phyloP scores from a whole-genome alignment of 1,284 basidiomycete species.

The Mycosarcoma maydis region DNA sequence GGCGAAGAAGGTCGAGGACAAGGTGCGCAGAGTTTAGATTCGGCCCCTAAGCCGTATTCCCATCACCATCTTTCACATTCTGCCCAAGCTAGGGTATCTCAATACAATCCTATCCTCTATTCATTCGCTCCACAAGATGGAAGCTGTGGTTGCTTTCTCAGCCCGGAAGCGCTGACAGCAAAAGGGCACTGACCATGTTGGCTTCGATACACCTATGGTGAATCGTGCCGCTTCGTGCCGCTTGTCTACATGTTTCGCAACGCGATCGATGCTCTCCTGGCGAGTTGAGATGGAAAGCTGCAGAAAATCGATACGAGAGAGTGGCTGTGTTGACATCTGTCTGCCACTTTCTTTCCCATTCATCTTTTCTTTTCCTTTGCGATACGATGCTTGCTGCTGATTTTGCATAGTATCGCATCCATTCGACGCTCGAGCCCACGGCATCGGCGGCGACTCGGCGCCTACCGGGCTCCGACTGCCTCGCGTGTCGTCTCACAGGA shows the following conservation, averaged over 20 bases:
- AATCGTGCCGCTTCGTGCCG: too few species aligned
- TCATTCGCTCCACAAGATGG: background rate
- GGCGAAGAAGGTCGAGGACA: conserved; percentile 48
- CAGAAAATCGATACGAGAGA: conserved; percentile 6
- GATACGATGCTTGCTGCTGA: too few species aligned
- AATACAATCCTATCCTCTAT: background rate
- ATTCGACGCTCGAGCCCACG: conserved; percentile 27
- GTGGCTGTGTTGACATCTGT: conserved; percentile 28
- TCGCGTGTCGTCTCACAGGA: conserved; percentile 60
- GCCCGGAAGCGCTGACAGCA: background rate
- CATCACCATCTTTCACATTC: background rate
- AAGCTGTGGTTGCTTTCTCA: background rate
- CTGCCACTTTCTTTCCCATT: background rate
- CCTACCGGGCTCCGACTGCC: conserved; percentile 48
- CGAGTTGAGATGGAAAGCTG: background rate
- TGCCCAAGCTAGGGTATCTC: background rate
- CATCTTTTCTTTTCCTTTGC: conserved; percentile 3
- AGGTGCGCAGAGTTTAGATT: conserved; percentile 61
- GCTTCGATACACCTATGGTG: too few species aligned
- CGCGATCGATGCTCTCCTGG: too few species aligned
- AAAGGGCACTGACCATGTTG: too few species aligned
- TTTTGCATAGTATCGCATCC: conserved; percentile 24
- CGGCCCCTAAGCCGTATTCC: background rate
- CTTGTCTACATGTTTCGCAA: too few species aligned
- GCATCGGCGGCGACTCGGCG: background rate